Conservation (phyloP, 305 asterid genomes). For the Fraxinus floribunda region DNA sequence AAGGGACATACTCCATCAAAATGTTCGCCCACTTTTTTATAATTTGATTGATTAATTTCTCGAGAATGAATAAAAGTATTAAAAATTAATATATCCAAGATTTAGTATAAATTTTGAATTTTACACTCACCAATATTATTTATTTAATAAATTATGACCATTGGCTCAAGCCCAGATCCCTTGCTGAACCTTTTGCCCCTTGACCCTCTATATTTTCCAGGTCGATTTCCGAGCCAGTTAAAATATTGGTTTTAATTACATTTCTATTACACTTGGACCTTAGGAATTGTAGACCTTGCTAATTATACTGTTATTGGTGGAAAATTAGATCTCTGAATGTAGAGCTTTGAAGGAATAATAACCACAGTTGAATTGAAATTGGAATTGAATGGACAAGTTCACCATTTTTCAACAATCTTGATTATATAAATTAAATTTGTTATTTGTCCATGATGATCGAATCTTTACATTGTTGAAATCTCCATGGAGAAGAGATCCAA, state of each 20-base stretch:
- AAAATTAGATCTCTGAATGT: not conserved
- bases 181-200: not conserved
- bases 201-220: not conserved
- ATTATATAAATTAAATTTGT: not conserved
- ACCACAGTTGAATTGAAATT: not conserved
- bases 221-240: not conserved
- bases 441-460: not conserved
- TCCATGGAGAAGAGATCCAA: not conserved
- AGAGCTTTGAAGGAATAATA: not conserved
- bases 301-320: not conserved
- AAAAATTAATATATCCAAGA: not conserved
- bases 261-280: not conserved
- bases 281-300: not conserved
- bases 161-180: not conserved
- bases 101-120: not conserved
- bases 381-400: not conserved
- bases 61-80: not conserved
- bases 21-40: not conserved
- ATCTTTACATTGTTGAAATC: not conserved
- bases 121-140: not conserved
- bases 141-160: not conserved
- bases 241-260: not conserved
- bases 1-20: not conserved
- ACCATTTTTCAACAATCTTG: not conserved
- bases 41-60: not conserved